A percentile compares a stretch with the other conserved stretches of the same genome.
Conservation (phyloP, 805 yeast genomes). For the Candida vartiovaarae region DNA sequence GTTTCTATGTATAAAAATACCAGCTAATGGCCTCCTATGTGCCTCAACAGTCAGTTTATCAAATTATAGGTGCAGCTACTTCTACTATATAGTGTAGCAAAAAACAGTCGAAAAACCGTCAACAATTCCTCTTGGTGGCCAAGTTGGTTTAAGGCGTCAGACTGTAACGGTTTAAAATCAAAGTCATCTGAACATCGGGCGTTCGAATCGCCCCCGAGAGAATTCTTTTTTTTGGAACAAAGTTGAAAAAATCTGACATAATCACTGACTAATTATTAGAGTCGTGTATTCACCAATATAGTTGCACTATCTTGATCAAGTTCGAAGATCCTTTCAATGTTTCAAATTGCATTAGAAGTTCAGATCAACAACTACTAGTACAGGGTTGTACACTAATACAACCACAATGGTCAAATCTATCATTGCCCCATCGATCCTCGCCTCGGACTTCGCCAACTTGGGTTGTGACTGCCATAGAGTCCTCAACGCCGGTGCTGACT, state of each 20-base stretch:
- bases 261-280: too few relatives aligned
- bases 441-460: slow-evolving; percentile 84
- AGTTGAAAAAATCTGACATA: too few relatives aligned
- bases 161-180: slow-evolving; percentile 28
- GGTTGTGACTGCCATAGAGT: slow-evolving; percentile 83
- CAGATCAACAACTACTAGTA: neutral
- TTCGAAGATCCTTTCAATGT: neutral
- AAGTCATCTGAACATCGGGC: slow-evolving; percentile 41
- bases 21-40: too few relatives aligned
- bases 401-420: slow-evolving; percentile 63
- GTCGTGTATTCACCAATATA: too few relatives aligned
- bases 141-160: slow-evolving; percentile 41
- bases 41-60: too few relatives aligned
- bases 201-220: slow-evolving; percentile 48
- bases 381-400: too few relatives aligned
- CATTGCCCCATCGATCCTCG: slow-evolving; percentile 91
- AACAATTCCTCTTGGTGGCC: slow-evolving; percentile 32
- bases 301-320: too few relatives aligned
- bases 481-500: slow-evolving; percentile 78
- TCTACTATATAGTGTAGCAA: too few relatives aligned
- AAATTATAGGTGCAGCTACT: too few relatives aligned
- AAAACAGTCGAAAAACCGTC: neutral
- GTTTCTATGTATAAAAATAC: too few relatives aligned
- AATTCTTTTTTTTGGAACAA: slow-evolving; percentile 14
- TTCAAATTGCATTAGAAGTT: neutral